Evolutionary conservation across 495 filamentous ascomycete species (phyloP), one percentile per base, ranked within the genome.

Genomic region (Trichocladium antarcticum): DNA sequence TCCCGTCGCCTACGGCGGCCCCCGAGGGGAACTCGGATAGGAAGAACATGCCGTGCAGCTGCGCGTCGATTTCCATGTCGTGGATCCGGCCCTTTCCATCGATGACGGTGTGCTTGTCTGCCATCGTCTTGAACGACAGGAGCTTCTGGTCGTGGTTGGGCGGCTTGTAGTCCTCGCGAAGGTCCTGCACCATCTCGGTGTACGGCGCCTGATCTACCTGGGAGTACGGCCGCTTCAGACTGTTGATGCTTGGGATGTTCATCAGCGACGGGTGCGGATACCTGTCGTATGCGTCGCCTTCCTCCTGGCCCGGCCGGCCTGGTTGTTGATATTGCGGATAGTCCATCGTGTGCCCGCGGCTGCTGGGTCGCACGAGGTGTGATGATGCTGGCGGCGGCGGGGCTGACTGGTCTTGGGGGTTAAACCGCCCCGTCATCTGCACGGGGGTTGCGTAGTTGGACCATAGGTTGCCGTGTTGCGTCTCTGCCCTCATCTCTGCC

Each of bases 21-120:
- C 76, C 74, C 20, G 85, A 78, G 12, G 86, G 83, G 52, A 89
- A 83, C 65, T 95, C 89, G 49, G 88, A 88, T 19, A 95, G 74
- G 61, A 94, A 95, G 68, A 95, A 95, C 87, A 94, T 95, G 64
- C 89, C 89, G 62, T 94, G 87, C 37, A 95, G 75, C 64, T 93
- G 88, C 36, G 88, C 87, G 27, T 84, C 77, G 19, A 94, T 72
- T 45, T 77, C 74, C 37, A 77, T 71, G 45, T 74, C 68, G 56
- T 75, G 71, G 54, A 75, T 69, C 40, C 74, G 68, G 15, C 74
- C 75, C 59, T 75, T 71, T 32, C 65, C 59, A 53, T 79, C 75
- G 53, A 76, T 63, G 16, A 77, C 71, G 45, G 74, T 77, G 58
- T 75, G 73, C 63, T 76, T 76, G 57, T 77, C 74, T 41, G 67